Conservation (phyloP, 192 early-diverging fungal genomes). For the Umbelopsis vinacea region DNA sequence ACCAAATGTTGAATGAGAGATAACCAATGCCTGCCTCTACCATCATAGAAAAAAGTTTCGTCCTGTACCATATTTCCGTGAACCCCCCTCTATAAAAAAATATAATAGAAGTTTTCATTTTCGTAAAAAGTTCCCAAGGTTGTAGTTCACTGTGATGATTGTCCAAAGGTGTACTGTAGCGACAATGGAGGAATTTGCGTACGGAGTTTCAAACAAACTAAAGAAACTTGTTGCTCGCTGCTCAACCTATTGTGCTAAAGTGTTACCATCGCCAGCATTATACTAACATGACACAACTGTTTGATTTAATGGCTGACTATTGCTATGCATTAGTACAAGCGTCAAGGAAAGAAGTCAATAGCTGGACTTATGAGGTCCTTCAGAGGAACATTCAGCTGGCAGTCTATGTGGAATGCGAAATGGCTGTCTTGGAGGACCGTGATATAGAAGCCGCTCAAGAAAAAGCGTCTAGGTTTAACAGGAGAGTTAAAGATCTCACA, state of each 20-base stretch:
- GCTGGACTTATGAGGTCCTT: background rate
- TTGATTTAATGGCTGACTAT: background rate
- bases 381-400: background rate
- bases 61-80: too few species aligned
- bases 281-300: background rate
- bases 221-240: too few species aligned
- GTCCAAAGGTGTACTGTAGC: too few species aligned
- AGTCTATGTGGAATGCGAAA: conserved; percentile 18
- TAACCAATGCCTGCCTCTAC: background rate
- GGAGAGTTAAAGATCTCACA: background rate
- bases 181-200: too few species aligned
- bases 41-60: too few species aligned
- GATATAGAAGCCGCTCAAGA: background rate
- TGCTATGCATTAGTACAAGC: background rate
- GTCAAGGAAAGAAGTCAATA: background rate
- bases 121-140: too few species aligned
- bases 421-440: background rate
- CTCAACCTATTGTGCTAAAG: too few species aligned
- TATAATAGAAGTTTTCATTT: too few species aligned
- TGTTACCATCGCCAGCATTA: too few species aligned
- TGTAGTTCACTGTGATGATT: too few species aligned
- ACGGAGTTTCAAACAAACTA: too few species aligned
- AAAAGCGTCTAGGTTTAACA: background rate
- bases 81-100: too few species aligned
- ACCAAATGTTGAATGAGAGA: conserved; percentile 31